Base-by-base conservation (phyloP, 768 basidiomycete species). In the Glaciozyma antarctica region DNA sequence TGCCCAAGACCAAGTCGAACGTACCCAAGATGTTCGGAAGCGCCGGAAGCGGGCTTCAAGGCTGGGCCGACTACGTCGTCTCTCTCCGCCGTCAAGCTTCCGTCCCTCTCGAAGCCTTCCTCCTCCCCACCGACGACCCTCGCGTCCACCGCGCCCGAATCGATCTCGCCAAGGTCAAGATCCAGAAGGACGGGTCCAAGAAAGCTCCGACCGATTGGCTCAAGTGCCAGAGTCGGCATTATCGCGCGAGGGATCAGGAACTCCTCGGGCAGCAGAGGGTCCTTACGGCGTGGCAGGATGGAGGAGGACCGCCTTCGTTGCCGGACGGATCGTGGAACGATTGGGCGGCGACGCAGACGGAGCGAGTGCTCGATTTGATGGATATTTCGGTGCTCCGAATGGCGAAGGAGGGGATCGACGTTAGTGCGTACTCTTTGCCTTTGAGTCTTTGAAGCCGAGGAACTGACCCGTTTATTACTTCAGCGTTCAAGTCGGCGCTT, bases 351-450 rank as follows among this genome's bases (percentile, higher is more conserved):
- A 83, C 84, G 17, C 92, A 95, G 75, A 92, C 95, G 24, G 90
- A 95, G 74, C 85, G 93, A 41, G 93, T 97, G 6, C 88, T 90
- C 85, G 93, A 97, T 75, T 77, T 97, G 70, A 87, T 94, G 85
- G 93, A 97, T 73, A 94, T 95, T 70, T 87, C 82, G 74, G 80
- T 86, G 34, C 81, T 97, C 56, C 87, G 91, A 41, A 85, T 87
- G 47, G 88, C 91, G 0, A 82, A 82, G 66, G 82, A 83, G 47
- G 90, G 88, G 3, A 80, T 90, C 26, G 93, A 91, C 90, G 86
- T 93, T 75, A 75, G 85, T 79, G 26, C 61, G 65, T 17, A 0
- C 10, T 26, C n/a, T 43, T 51, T 26, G 59, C 26, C 44, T 48
- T 51, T 41, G 16, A 2, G 22, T 17, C 19, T 17, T 26, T 0